These are phyloP conservation scores for Hypholoma sublateritium DNA, from an alignment of 768 basidiomycete species.

Conservation along the genomic window DNA sequence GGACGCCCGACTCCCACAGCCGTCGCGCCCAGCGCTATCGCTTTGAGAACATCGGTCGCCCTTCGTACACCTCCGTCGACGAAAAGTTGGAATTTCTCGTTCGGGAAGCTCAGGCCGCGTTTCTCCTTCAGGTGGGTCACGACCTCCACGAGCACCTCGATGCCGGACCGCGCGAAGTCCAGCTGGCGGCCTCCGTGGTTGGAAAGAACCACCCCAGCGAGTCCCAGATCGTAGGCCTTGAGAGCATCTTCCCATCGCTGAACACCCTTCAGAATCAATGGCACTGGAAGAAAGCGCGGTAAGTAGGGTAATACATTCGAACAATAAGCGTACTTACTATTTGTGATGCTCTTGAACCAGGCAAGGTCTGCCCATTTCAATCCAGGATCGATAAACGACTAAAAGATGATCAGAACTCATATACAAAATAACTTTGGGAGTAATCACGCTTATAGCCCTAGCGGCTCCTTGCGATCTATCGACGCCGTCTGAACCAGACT, in stretches of 20 bases:
- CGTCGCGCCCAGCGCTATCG: constrained; percentile 71
- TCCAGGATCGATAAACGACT: constrained; percentile 95
- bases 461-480: constrained; percentile 92
- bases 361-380: constrained; percentile 83
- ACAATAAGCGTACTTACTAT: constrained; percentile 46
- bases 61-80: constrained; percentile 94
- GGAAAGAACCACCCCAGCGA: constrained; percentile 80
- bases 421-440: not conserved
- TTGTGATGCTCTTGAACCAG: constrained; percentile 81
- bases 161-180: constrained; percentile 82
- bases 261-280: constrained; percentile 88
- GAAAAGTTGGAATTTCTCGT: constrained; percentile 79
- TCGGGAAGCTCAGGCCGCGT: constrained; percentile 72
- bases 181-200: constrained; percentile 84
- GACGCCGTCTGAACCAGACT: constrained; percentile 53
- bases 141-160: constrained; percentile 89
- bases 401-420: not conserved
- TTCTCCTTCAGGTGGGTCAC: constrained; percentile 66
- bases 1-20: constrained; percentile 79
- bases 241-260: constrained; percentile 90
- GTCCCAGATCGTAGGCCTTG: constrained; percentile 73
- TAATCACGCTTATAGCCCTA: constrained; percentile 70
- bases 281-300: constrained; percentile 56
- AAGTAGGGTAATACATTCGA: constrained; percentile 32
- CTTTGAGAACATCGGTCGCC: constrained; percentile 82